Conservation (phyloP, 345 rosid species). For the Hevea brasiliensis region DNA sequence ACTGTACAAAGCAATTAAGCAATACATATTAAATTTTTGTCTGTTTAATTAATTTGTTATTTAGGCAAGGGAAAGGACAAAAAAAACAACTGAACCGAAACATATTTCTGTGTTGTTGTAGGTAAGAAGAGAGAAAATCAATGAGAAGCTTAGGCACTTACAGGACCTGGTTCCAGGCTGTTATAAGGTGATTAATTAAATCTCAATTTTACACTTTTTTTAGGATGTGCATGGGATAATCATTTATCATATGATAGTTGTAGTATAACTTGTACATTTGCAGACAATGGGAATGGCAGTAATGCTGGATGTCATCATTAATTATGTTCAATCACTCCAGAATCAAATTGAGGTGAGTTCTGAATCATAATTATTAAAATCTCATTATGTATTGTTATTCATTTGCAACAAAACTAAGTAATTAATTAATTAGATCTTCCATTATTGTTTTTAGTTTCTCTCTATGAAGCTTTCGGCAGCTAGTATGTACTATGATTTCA, state of each 20-base stretch:
- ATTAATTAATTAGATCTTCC: not conserved
- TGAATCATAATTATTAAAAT: not conserved
- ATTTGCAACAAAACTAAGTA: not conserved
- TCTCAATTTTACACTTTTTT: not conserved
- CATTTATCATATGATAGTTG: not conserved
- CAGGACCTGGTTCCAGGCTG: conserved; percentile 91
- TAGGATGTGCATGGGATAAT: not conserved
- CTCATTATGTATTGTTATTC: not conserved
- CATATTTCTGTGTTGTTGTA: conserved; percentile 17
- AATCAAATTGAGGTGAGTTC: conserved; percentile 59
- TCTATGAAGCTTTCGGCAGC: conserved; percentile 67
- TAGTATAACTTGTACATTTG: conserved; percentile 7
- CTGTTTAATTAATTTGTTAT: too few species aligned
- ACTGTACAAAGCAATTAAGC: too few species aligned
- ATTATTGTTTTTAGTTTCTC: conserved; percentile 34
- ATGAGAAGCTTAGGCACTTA: conserved; percentile 64
- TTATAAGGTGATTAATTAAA: conserved; percentile 49
- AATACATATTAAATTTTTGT: too few species aligned
- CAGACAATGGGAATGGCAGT: conserved; percentile 91
- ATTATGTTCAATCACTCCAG: conserved; percentile 60
- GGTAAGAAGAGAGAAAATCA: conserved; percentile 82
- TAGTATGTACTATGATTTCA: conserved; percentile 42
- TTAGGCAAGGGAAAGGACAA: too few species aligned
- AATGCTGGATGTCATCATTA: conserved; percentile 75
- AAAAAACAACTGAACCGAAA: too few species aligned